Evolutionary conservation across 2,329 filamentous ascomycete species (phyloP), one percentile per base, ranked within the genome.

Genomic region (Alternaria dauci): DNA sequence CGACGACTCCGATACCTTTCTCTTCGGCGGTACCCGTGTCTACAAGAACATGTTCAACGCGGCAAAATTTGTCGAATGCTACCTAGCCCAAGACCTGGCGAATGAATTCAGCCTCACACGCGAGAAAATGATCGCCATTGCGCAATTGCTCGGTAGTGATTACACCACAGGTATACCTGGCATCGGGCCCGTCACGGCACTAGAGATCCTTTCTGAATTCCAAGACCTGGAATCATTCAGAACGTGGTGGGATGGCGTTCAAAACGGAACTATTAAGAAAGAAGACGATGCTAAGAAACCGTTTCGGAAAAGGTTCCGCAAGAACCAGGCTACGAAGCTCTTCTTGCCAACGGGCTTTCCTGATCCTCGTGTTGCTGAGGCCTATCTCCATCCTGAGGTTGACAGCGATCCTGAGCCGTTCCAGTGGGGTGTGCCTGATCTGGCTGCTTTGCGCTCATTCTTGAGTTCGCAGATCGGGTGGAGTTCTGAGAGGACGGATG

Each of bases 1-100:
- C 0, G 95, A 99, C 72, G 95, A 99, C 76, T 96, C 91, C 3
- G 95, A 99, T 82, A 96, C 90, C 0, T 99, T 99, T 73, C 86
- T 99, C 1, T 99, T 99, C 77, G 96, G 95, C 18, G 96, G 95
- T 38, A 99, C 93, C 0, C 86, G 94, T 18, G 91, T 99, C 23
- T 99, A 99, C 84, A 99, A 99, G 79, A 99, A 99, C 82, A 96
- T 99, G 93, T 99, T 99, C 84, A 99, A 97, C 79, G 90, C 93
- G 71, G 95, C 95, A 78, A 99, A 99, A 76, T 96, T 93, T 71
- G 95, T 99, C 42, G 95, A 99, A 80, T 98, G 95, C 80, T 99
- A 98, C 75, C 86, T 99, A 9, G 82, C 89, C 2, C 84, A 83
- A 0, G 95, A 99, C 72, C 83, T 99, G 0, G 92, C 96, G 71